Evolutionary conservation across 1,139 yeast genomes (phyloP), one percentile per base, ranked within the genome.

Genomic region (Geotrichum carabidarum): DNA sequence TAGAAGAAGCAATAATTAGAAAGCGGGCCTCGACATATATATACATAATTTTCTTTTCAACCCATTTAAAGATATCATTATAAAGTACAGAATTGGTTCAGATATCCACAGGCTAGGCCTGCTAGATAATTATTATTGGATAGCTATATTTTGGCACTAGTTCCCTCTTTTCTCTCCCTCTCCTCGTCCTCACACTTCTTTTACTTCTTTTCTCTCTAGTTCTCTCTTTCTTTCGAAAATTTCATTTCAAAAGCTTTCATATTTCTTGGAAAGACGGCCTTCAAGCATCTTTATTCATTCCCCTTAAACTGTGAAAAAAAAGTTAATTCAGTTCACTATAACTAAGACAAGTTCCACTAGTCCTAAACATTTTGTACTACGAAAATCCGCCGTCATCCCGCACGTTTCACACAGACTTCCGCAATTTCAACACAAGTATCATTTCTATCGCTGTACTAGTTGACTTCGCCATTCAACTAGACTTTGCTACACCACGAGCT

Each of bases 371-470:
- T 37, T 15, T 8, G 30, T 15, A 17, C 22, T 40, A 17, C 44
- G n/a, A 40, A 40, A 40, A n/a, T 3, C 42, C 36, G 35, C 17
- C n/a, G 22, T 41, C 44, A 22, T 44, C 47, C 47, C 38, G 36
- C 35, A 30, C 35, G 22, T 43, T 9, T 43, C 11, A 14, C 15
- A 30, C 35, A 30, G 8, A 6, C 9, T 43, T 35, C 46, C 46
- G 47, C 38, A 31, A 22, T 44, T 44, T 31, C 32, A 42, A 42
- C 44, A 22, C 44, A 18, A 42, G 44, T 40, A 40, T 40, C 44
- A 42, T 32, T 27, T 42, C 15, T 11, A 42, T 4, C 32, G 17
- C 14, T 6, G 15, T 8, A 17, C 37, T 8, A 37, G 18, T 27
- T 27, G 8, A 14, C 44, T 37, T 37, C 42, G 5, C 27, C 46